A percentile compares a stretch with the other conserved stretches of the same genome.
Conservation (phyloP, 2,329 filamentous ascomycete genomes). For the Claviceps paspali region DNA sequence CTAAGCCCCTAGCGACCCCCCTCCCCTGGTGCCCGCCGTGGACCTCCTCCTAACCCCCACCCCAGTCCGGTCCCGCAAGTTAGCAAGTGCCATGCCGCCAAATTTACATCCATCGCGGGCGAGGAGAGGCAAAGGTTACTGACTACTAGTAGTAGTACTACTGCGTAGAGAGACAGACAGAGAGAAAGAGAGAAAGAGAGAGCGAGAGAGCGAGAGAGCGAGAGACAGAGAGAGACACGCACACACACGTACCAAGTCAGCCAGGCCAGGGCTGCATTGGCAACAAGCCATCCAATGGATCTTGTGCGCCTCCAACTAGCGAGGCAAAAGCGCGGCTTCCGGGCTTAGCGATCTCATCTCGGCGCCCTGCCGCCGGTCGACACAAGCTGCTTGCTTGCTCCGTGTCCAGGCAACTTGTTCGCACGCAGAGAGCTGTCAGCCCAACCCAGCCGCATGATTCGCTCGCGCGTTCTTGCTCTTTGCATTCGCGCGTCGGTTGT, state of each 20-base stretch:
- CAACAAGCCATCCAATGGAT: background rate
- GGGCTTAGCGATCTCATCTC: constrained; percentile 9
- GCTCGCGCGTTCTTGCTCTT: background rate
- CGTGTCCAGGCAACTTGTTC: too few relatives aligned
- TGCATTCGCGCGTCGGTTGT: background rate
- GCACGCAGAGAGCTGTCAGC: too few relatives aligned
- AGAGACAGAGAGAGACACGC: background rate
- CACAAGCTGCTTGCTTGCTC: too few relatives aligned
- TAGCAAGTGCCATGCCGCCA: constrained; percentile 9
- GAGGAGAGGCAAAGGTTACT: too few relatives aligned
- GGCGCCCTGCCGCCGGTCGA: constrained; percentile 3
- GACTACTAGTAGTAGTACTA: too few relatives aligned
- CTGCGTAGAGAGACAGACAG: too few relatives aligned
- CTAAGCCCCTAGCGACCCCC: background rate
- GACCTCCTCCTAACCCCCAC: background rate
- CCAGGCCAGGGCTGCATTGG: background rate
- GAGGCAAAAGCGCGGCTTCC: constrained; percentile 8
- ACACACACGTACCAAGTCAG: background rate
- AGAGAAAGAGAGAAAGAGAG: too few relatives aligned
- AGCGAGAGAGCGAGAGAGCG: too few relatives aligned
- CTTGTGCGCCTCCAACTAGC: constrained; percentile 6
- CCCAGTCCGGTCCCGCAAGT: too few relatives aligned
- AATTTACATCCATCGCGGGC: too few relatives aligned
- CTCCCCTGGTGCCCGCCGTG: constrained; percentile 1
- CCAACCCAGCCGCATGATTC: too few relatives aligned